Evolutionary conservation across 768 basidiomycete species (phyloP).

Genomic region (Suillus decipiens): DNA sequence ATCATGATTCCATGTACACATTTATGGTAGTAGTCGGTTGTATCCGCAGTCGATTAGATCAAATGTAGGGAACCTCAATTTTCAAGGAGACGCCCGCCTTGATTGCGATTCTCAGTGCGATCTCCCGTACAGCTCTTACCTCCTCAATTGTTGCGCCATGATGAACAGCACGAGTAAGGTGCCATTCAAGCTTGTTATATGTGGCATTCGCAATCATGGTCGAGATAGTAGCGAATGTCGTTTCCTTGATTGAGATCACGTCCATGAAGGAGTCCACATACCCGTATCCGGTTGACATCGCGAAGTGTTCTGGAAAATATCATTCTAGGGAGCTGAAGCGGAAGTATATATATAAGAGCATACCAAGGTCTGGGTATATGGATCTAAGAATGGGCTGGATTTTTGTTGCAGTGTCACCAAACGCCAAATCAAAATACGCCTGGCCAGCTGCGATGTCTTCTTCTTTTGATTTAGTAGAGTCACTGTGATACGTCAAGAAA

Average conservation of each 20-base stretch:
- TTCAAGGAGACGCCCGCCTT: conserved; percentile 55
- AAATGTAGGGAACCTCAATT: conserved; percentile 50
- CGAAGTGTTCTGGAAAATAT: conserved; percentile 49
- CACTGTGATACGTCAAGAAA: conserved; percentile 31
- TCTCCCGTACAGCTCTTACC: conserved; percentile 52
- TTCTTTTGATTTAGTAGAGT: conserved; percentile 42
- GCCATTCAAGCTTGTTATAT: conserved; percentile 66
- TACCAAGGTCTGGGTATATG: conserved; percentile 68
- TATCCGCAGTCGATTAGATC: not conserved
- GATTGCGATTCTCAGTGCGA: conserved; percentile 52
- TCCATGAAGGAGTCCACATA: conserved; percentile 50
- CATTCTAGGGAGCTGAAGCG: conserved; percentile 1
- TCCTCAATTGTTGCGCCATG: conserved; percentile 58
- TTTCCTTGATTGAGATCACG: conserved; percentile 51
- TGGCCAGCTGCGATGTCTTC: conserved; percentile 46
- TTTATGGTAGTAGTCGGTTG: not conserved
- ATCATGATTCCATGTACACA: not conserved
- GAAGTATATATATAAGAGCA: conserved; percentile 15
- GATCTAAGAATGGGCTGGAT: conserved; percentile 48
- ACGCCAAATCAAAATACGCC: conserved; percentile 47
- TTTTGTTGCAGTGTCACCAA: conserved; percentile 54
- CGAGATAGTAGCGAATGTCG: conserved; percentile 59
- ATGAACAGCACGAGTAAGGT: conserved; percentile 55
- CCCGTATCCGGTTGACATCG: conserved; percentile 57
- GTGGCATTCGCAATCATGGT: conserved; percentile 63